Conservation (phyloP, 1,139 yeast genomes). For the Saccharomyces hybrid region DNA sequence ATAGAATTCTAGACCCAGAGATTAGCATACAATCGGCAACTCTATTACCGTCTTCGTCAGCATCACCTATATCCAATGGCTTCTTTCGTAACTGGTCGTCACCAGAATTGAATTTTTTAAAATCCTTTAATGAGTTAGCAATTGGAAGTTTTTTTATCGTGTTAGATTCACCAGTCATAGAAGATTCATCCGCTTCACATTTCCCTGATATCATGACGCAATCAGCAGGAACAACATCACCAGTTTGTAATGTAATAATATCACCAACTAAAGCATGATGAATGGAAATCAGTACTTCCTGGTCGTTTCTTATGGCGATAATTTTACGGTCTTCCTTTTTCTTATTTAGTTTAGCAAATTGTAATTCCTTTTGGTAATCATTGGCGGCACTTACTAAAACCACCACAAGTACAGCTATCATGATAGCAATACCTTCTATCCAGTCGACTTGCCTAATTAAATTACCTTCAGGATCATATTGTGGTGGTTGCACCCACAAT, state of each 20-base stretch:
- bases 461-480: constrained; percentile 69
- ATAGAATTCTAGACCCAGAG: constrained; percentile 78
- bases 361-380: constrained; percentile 96
- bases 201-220: constrained; percentile 64
- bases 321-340: constrained; percentile 81
- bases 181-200: constrained; percentile 85
- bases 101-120: constrained; percentile 24
- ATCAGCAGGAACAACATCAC: constrained; percentile 91
- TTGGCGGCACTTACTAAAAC: constrained; percentile 89
- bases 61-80: constrained; percentile 42
- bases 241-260: constrained; percentile 73
- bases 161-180: constrained; percentile 89
- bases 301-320: constrained; percentile 67
- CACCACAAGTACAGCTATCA: constrained; percentile 84
- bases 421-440: constrained; percentile 98
- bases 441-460: constrained; percentile 78
- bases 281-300: constrained; percentile 60
- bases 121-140: constrained; percentile 36
- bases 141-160: constrained; percentile 65
- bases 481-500: constrained; percentile 76
- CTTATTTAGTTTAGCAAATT: constrained; percentile 78
- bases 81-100: constrained; percentile 15
- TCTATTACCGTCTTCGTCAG: constrained; percentile 17
- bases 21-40: constrained; percentile 50
- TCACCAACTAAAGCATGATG: constrained; percentile 84